Base-by-base conservation (phyloP, 495 filamentous ascomycete species). In the Penicillium coprophilum region DNA sequence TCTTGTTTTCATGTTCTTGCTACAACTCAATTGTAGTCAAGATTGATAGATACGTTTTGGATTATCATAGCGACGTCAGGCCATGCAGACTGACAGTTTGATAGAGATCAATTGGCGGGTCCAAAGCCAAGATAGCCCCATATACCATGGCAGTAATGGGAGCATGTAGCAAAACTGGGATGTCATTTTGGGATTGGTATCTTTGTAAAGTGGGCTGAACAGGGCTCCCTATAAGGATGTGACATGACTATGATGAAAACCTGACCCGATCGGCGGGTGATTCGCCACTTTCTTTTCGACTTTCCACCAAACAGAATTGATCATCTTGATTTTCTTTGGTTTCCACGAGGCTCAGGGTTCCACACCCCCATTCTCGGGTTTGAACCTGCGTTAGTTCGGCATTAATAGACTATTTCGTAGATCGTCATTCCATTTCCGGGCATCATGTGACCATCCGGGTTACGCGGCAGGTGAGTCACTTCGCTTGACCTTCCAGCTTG, bases 241-340 rank as follows among this genome's bases (percentile, higher is more conserved):
- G 58, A 60, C 41, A 49, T 24, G n/a, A 4, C 17, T 28, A 60
- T 60, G 58, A 60, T 60, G 53, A 60, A 56, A 56, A 60, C 30
- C n/a, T 39, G 19, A 9, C 13, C 36, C 4, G 41, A 53, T 53
- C 47, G 47, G 52, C 53, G 28, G 20, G 24, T 34, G 11, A 36
- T 52, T 60, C 43, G 58, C 58, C 58, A 60, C 58, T 17, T 24
- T 36, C 7, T 23, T 32, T 40, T 19, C 20, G n/a, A 47, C 15
- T 50, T 38, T 27, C 34, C 41, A 34, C 52, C 52, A 54, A 7
- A 38, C 43, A 54, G 30, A 39, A 28, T 45, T 7, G 27, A n/a
- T 13, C 9, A 10, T 6, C n/a, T 28, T 0, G 12, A n/a, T 23
- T 44, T 53, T 12, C 20, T 39, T 50, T 9, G 4, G 19, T 38